A percentile compares a stretch with the other conserved stretches of the same genome.
Conservation (phyloP, 2,329 filamentous ascomycete genomes). For the Leptographium lundbergii region DNA sequence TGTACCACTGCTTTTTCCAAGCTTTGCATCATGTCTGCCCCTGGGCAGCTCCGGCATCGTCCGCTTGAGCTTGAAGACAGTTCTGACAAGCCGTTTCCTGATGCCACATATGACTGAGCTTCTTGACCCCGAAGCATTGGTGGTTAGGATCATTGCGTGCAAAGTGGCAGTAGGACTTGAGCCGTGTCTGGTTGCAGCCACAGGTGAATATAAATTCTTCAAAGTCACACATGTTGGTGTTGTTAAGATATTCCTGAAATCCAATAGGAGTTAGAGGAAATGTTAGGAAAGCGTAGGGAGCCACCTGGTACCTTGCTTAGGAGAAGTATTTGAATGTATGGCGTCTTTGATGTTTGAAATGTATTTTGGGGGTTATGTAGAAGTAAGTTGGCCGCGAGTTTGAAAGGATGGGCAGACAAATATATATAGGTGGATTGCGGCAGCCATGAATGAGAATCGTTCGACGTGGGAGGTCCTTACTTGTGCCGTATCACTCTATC, state of each 20-base stretch:
- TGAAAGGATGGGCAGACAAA: neutral
- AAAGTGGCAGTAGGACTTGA: conserved; percentile 61
- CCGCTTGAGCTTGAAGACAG: conserved; percentile 2
- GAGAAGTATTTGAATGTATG: no score
- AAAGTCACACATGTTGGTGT: conserved; percentile 51
- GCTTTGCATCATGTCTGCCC: neutral
- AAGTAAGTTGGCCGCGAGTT: neutral
- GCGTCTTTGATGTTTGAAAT: no score
- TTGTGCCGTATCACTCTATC: neutral
- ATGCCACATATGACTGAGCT: conserved; percentile 46
- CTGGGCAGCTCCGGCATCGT: neutral
- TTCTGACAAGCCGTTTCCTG: conserved; percentile 39
- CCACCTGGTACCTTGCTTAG: neutral
- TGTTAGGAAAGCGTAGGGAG: no score
- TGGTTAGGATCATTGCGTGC: conserved; percentile 61
- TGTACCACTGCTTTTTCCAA: neutral
- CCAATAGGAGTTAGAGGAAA: no score
- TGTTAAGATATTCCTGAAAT: neutral
- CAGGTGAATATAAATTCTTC: conserved; percentile 58
- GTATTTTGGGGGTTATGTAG: neutral
- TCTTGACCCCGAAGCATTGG: conserved; percentile 55
- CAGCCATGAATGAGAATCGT: neutral
- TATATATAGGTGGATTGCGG: neutral
- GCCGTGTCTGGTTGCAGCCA: conserved; percentile 43
- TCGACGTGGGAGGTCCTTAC: neutral